Percentiles rank a stretch among this genome's conserved stretches.
Conservation (phyloP, 2,329 filamentous ascomycete species). For the Fusarium papillatum region DNA sequence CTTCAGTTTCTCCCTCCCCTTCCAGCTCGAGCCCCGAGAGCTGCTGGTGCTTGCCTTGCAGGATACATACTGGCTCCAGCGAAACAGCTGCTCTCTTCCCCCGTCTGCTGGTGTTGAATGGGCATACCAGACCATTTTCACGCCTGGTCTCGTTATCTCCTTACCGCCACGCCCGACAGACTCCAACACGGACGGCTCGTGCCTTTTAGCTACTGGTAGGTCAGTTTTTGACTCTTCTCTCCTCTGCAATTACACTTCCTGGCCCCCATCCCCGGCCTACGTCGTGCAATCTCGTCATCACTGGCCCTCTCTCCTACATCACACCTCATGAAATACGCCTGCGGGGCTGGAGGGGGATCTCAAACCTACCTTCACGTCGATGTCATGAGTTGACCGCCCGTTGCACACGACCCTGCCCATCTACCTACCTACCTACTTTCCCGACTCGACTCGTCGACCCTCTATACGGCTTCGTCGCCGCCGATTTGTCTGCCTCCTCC, state of each 20-base stretch:
- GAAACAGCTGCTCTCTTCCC: constrained; percentile 47
- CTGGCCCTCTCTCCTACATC: constrained; percentile 33
- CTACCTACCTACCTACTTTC: constrained; percentile 12
- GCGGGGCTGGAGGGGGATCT: constrained; percentile 46
- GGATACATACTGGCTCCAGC: constrained; percentile 48
- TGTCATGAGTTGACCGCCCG: constrained; percentile 44
- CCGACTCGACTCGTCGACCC: constrained; percentile 23
- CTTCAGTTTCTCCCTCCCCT: constrained; percentile 48
- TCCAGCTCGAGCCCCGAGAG: constrained; percentile 46
- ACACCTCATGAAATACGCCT: constrained; percentile 44
- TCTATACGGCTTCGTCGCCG: constrained; percentile 19
- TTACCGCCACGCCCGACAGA: constrained; percentile 45
- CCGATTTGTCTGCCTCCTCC: constrained; percentile 36
- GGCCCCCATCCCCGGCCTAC: constrained; percentile 34
- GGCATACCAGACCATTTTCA: constrained; percentile 46
- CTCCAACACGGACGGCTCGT: constrained; percentile 32
- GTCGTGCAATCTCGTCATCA: constrained; percentile 33
- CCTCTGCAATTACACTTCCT: constrained; percentile 33
- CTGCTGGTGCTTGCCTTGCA: constrained; percentile 52
- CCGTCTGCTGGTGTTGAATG: constrained; percentile 37
- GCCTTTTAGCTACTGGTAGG: constrained; percentile 42
- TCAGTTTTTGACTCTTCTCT: constrained; percentile 44
- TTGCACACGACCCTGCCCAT: constrained; percentile 38
- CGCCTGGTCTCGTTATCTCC: constrained; percentile 44
- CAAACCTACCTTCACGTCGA: constrained; percentile 35